Evolutionary conservation across 2,329 filamentous ascomycete species (phyloP), one percentile per base, ranked within the genome.

Genomic region (Aureobasidium sp.): DNA sequence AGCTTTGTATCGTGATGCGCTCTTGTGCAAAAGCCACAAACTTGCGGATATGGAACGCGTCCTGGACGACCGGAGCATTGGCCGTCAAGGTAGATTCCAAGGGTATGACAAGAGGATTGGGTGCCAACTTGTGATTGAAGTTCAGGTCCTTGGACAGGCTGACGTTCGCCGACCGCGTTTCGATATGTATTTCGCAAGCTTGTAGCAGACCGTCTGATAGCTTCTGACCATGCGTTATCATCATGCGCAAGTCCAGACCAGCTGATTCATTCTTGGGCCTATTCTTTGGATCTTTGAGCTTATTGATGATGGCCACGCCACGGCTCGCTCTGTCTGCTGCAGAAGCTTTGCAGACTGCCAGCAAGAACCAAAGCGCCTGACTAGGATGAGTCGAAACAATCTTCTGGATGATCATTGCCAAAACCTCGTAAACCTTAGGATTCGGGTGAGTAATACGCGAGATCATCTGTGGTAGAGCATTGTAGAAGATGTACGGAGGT

Each of bases 361-460:
- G 83, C 39, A 99, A 77, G 69, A 88, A 89, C 95, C 94, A 99
- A 29, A 97, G 75, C 0, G 92, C 88, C 73, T 99, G 94, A 64
- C 90, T 90, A 0, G 94, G 93, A 73, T 97, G 89, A n/a, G 85
- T 81, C 45, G 85, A 82, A 9, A 96, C 87, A n/a, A 97, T 90
- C 71, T 90, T 93, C 64, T 88, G 78, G 61, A 99, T 91, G 66
- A 97, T 93, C 37, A 82, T 81, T 59, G 87, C 84, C 7, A 99
- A 77, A 11, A 89, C 79, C 63, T 87, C 84, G 74, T 90, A 95
- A 1, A 96, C 91, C 1, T 85, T 83, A 4, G 74, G 74, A 71
- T 96, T 90, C 0, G 88, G 85, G 75, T 99, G 94, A 49, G 89
- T 90, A 68, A 99, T 97, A 35, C 94, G 87, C n/a, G 93, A 94